Evolutionary conservation across 805 yeast species (phyloP).

Genomic region (Yamadazyma endophytica): DNA sequence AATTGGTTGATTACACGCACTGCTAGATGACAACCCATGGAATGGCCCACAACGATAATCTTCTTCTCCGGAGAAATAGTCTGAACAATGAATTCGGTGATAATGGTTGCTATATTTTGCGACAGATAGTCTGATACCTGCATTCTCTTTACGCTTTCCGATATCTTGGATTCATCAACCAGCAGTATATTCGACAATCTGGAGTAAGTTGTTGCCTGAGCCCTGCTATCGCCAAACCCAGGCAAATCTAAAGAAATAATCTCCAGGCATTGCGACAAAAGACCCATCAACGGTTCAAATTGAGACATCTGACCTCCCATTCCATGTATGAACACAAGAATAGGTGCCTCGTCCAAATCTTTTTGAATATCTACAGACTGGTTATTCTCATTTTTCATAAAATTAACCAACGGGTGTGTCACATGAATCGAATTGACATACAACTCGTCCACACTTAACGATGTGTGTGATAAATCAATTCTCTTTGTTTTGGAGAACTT

Average conservation of each 20-base stretch:
- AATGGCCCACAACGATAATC: slow-evolving; percentile 59
- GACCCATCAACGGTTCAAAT: slow-evolving; percentile 68
- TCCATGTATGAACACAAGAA: slow-evolving; percentile 74
- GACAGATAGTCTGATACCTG: slow-evolving; percentile 39
- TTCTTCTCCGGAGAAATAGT: slow-evolving; percentile 38
- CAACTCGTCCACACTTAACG: slow-evolving; percentile 27
- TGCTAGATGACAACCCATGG: slow-evolving; percentile 64
- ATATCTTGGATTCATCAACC: slow-evolving; percentile 27
- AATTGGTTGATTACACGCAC: slow-evolving; percentile 40
- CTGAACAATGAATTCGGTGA: slow-evolving; percentile 33
- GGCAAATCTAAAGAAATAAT: slow-evolving; percentile 77
- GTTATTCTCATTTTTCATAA: slow-evolving; percentile 23
- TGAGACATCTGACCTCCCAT: slow-evolving; percentile 88
- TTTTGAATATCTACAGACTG: slow-evolving; percentile 17
- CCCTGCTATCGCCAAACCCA: slow-evolving; percentile 68
- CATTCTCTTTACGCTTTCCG: slow-evolving; percentile 26
- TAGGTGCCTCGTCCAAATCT: slow-evolving; percentile 49
- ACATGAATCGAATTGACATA: slow-evolving; percentile 41
- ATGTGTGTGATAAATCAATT: slow-evolving; percentile 25
- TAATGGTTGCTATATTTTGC: slow-evolving; percentile 36
- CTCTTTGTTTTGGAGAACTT: slow-evolving; percentile 42
- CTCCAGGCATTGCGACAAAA: slow-evolving; percentile 58
- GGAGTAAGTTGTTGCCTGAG: slow-evolving; percentile 9
- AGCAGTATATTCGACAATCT: slow-evolving; percentile 20
- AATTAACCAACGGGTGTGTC: slow-evolving; percentile 45